phyloP scores from a whole-genome alignment of 1,284 basidiomycete genomes.

The Pseudozyma thailandica region DNA sequence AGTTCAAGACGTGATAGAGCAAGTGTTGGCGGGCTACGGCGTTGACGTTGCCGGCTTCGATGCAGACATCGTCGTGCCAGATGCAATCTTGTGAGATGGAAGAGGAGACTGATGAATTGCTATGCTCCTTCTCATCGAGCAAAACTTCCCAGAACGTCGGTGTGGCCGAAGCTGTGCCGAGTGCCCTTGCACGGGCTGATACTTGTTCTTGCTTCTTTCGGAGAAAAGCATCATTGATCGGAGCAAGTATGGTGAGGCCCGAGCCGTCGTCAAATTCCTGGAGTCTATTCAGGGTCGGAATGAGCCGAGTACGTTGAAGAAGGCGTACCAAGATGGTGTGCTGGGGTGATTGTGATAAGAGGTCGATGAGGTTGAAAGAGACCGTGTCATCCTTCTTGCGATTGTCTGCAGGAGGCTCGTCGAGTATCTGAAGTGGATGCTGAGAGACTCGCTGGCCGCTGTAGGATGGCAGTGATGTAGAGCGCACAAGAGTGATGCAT shows the following conservation, averaged over 20 bases:
- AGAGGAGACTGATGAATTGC: neutral
- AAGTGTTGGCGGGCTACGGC: constrained; percentile 86
- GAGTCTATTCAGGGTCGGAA: constrained; percentile 89
- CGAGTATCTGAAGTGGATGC: constrained; percentile 17
- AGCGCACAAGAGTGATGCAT: constrained; percentile 1
- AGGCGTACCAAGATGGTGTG: constrained; percentile 82
- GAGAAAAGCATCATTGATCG: constrained; percentile 76
- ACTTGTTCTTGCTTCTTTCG: constrained; percentile 38
- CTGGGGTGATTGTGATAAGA: constrained; percentile 79
- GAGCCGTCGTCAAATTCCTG: constrained; percentile 69
- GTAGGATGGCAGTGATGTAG: neutral
- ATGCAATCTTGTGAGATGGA: too few species aligned
- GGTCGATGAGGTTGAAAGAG: constrained; percentile 78
- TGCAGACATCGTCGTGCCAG: constrained; percentile 26
- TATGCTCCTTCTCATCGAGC: constrained; percentile 9
- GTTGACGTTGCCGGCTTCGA: constrained; percentile 75
- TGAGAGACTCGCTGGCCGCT: constrained; percentile 4
- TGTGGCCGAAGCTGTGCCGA: neutral
- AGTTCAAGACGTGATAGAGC: constrained; percentile 94
- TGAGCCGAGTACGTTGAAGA: constrained; percentile 84
- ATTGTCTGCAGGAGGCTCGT: constrained; percentile 2
- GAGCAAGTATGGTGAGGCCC: constrained; percentile 88
- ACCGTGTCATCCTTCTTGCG: constrained; percentile 22
- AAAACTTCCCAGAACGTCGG: constrained; percentile 36
- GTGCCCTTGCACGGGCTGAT: constrained; percentile 1